Base-by-base conservation (phyloP, 1,139 yeast species). In the Magnusiomyces starmeri region DNA sequence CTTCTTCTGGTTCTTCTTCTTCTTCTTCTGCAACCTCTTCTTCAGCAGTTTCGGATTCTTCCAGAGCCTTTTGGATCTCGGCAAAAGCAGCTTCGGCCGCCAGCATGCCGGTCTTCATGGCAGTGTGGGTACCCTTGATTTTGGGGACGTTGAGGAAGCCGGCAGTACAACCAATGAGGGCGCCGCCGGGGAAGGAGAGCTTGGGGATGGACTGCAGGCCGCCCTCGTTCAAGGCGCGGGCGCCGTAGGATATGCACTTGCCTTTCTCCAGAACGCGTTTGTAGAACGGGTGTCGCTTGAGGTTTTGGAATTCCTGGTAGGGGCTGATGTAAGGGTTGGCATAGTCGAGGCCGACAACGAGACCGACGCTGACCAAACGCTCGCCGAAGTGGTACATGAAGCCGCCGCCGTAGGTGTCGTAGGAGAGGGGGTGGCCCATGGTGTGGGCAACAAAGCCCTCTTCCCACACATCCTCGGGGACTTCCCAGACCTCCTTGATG, bases 121-220 rank as follows among this genome's bases (percentile, higher is more conserved):
- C 97, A 0, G 97, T 90, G 66, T 92, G 98, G 0, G 97, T 84
- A n/a, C 98, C 98, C 71, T 92, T 92, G 63, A 92, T 85, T 67
- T 92, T 92, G 45, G 98, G 97, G 45, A 92, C 97, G 66, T 92
- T 92, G 77, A 92, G 79, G 67, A 92, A 90, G 1, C 98, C 98
- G 8, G 98, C 98, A 51, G 94, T 74, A 57, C 96, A 94, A 32
- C 98, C 98, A 42, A 92, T 92, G 26, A 92, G 72, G 6, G 89
- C 82, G 51, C 98, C 98, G 51, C 98, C 98, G 6, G 97, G 97
- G 77, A 92, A 92, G 57, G 82, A 74, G 56, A 92, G 75, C 65
- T 83, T 79, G 14, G 98, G 98, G 50, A 92, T 84, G 35, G 95
- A 82, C 71, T 92, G 98, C 60, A 76, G 76, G 0, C 98, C 98